Evolutionary conservation across 139 green algal species (phyloP).

Genomic region (Eudorina sp.): DNA sequence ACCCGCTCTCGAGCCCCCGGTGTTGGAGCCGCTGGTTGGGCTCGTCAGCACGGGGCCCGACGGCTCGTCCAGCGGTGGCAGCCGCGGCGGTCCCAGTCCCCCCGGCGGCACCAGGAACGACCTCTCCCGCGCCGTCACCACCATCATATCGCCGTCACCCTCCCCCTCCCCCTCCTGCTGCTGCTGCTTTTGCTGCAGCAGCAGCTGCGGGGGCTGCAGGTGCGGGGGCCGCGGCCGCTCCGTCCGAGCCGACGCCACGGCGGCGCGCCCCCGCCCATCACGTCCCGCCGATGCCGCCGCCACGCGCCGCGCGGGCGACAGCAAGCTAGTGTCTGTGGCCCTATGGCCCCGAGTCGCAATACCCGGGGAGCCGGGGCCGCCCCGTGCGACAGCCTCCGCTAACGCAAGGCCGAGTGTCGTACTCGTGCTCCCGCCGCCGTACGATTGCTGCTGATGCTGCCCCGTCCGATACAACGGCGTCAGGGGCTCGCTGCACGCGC

Average conservation of each 20-base stretch:
- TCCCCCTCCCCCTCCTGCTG: neutral
- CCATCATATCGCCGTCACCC: neutral
- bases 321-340: neutral
- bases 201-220: neutral
- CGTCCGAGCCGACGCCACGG: neutral
- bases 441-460: too few relatives aligned
- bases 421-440: neutral
- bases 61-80: conserved; percentile 7
- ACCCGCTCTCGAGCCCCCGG: neutral
- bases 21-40: neutral
- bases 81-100: neutral
- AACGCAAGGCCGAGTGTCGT: too few relatives aligned
- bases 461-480: neutral
- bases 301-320: neutral
- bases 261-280: too few relatives aligned
- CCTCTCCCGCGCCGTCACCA: neutral
- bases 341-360: neutral
- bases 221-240: neutral
- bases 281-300: neutral
- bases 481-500: neutral
- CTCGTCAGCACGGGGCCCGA: neutral
- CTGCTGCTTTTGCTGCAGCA: neutral
- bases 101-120: neutral
- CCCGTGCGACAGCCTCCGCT: too few relatives aligned
- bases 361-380: neutral